Percentiles rank a stretch among this genome's conserved stretches.
Conservation (phyloP, 768 basidiomycete genomes). For the Amanita jacksonii region DNA sequence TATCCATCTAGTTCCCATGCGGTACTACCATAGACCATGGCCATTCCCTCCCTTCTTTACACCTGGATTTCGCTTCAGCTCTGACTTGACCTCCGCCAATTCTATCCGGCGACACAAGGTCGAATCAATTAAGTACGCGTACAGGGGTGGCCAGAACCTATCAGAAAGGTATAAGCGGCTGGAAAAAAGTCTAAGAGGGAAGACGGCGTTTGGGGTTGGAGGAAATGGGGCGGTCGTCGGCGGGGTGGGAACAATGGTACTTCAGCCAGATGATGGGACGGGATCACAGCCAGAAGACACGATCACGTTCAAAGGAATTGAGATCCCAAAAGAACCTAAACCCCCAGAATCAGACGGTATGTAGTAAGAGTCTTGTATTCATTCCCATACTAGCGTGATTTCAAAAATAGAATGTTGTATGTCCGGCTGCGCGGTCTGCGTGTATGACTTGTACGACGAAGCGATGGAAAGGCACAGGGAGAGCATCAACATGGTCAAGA, state of each 20-base stretch:
- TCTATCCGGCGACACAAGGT: not conserved
- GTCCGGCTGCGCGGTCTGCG: conserved; percentile 90
- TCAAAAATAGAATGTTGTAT: conserved; percentile 96
- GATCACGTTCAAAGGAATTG: conserved; percentile 40
- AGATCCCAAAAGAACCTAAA: conserved; percentile 52
- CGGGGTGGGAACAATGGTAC: too few species aligned
- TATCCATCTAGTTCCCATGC: too few species aligned
- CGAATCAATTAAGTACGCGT: not conserved
- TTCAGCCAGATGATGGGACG: not conserved
- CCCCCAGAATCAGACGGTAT: conserved; percentile 61
- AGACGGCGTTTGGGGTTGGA: conserved; percentile 20
- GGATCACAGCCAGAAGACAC: not conserved
- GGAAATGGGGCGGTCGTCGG: conserved; percentile 10
- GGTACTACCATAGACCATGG: too few species aligned
- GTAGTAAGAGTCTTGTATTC: too few species aligned
- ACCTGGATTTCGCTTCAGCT: not conserved
- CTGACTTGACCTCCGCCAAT: not conserved
- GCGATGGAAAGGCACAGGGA: conserved; percentile 53
- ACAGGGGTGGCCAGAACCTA: conserved; percentile 51
- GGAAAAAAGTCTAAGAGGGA: conserved; percentile 42
- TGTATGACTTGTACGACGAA: conserved; percentile 83
- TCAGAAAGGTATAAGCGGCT: conserved; percentile 45
- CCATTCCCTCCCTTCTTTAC: too few species aligned
- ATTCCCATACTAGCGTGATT: too few species aligned
- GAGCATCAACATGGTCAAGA: conserved; percentile 39